Conservation (phyloP, 1,284 basidiomycete genomes). For the Butyriboletus appendiculatus region DNA sequence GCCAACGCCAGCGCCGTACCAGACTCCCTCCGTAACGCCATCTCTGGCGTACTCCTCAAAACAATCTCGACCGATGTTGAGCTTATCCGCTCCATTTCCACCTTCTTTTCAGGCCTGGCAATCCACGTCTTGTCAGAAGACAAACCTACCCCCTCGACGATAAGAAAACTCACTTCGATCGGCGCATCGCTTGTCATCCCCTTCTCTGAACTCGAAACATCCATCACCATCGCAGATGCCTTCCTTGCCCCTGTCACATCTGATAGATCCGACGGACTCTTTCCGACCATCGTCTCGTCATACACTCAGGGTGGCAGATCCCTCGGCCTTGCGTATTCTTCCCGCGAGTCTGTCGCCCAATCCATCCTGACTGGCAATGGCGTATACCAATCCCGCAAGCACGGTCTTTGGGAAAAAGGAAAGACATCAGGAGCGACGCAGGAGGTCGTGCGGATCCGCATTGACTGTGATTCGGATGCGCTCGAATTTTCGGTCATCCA, state of each 20-base stretch:
- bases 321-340: conserved; percentile 98
- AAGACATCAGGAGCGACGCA: conserved; percentile 96
- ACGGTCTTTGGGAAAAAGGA: conserved; percentile 97
- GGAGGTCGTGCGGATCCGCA: conserved; percentile 77
- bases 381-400: conserved; percentile 95
- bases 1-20: conserved; percentile 73
- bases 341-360: conserved; percentile 82
- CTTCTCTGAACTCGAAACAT: conserved; percentile 61
- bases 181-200: conserved; percentile 74
- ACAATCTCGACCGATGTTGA: conserved; percentile 65
- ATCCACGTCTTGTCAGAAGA: conserved; percentile 64
- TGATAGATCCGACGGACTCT: conserved; percentile 91
- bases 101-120: conserved; percentile 66
- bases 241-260: conserved; percentile 84
- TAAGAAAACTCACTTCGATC: conserved; percentile 57
- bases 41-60: conserved; percentile 79
- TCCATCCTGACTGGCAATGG: conserved; percentile 89
- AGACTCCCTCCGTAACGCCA: conserved; percentile 66
- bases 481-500: conserved; percentile 93
- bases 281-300: conserved; percentile 88
- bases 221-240: conserved; percentile 80
- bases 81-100: conserved; percentile 70
- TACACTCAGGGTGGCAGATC: conserved; percentile 72
- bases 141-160: conserved; percentile 53
- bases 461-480: conserved; percentile 94